Percentiles rank a stretch among this genome's conserved stretches.
Conservation (phyloP, 495 filamentous ascomycete species). For the Hyaloscypha hepaticicola region DNA sequence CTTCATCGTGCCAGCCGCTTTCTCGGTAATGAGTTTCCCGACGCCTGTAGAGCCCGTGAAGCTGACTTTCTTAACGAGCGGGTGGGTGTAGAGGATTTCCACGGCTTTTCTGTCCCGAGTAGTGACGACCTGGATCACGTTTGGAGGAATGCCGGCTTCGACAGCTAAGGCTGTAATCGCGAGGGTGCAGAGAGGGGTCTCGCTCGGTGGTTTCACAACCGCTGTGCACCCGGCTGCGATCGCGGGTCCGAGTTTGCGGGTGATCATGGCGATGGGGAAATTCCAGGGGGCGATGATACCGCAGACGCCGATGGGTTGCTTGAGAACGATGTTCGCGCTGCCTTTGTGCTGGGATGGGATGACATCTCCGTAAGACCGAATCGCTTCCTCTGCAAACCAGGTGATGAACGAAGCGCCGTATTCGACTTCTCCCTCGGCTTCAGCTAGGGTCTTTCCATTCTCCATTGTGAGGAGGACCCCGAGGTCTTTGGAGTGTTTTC, state of each 20-base stretch:
- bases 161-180: slow-evolving; percentile 54
- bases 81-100: slow-evolving; percentile 55
- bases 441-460: slow-evolving; percentile 55
- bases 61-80: slow-evolving; percentile 72
- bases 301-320: slow-evolving; percentile 39
- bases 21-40: slow-evolving; percentile 81
- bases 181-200: slow-evolving; percentile 55
- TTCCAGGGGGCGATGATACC: slow-evolving; percentile 44
- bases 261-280: slow-evolving; percentile 44
- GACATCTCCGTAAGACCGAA: slow-evolving; percentile 54
- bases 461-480: slow-evolving; percentile 50
- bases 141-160: slow-evolving; percentile 54
- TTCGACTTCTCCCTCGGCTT: slow-evolving; percentile 55
- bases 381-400: slow-evolving; percentile 61
- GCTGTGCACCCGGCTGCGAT: slow-evolving; percentile 56
- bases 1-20: slow-evolving; percentile 73
- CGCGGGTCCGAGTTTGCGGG: slow-evolving; percentile 39
- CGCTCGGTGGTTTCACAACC: slow-evolving; percentile 61
- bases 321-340: slow-evolving; percentile 31
- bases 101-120: slow-evolving; percentile 54
- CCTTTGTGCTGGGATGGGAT: slow-evolving; percentile 38
- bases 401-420: slow-evolving; percentile 58
- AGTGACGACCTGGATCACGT: slow-evolving; percentile 55
- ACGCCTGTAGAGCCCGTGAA: slow-evolving; percentile 85
- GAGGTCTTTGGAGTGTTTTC: slow-evolving; percentile 5